These are phyloP conservation scores for Phyllosticta paracitricarpa DNA, from an alignment of 2,329 filamentous ascomycete genomes.

Conservation along the genomic window DNA sequence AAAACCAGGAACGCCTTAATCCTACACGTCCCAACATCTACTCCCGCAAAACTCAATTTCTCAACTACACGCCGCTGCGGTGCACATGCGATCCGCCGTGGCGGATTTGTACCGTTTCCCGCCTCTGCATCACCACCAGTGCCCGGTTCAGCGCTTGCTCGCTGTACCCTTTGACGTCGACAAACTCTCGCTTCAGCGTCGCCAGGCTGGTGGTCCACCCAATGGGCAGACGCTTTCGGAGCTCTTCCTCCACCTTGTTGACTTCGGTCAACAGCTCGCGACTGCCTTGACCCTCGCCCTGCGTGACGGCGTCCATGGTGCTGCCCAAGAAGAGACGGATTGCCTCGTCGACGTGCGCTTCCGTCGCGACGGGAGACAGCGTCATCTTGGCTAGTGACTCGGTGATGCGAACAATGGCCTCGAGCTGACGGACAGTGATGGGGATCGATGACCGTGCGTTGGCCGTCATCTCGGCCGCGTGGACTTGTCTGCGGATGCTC, in stretches of 20 bases:
- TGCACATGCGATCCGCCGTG: conserved; percentile 69
- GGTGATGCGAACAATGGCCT: conserved; percentile 79
- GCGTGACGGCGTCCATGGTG: conserved; percentile 95
- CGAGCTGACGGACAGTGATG: conserved; percentile 93
- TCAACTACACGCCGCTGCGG: conserved; percentile 52
- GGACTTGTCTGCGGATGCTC: conserved; percentile 87
- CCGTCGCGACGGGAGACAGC: conserved; percentile 75
- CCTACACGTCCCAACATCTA: background rate
- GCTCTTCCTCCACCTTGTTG: conserved; percentile 74
- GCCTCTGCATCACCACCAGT: conserved; percentile 72
- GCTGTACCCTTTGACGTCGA: conserved; percentile 80
- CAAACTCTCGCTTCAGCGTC: conserved; percentile 80
- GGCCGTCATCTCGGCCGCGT: conserved; percentile 79
- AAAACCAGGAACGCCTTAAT: background rate
- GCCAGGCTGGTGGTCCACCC: conserved; percentile 91
- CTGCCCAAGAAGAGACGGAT: conserved; percentile 93
- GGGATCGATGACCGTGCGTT: conserved; percentile 89
- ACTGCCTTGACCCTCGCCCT: conserved; percentile 67
- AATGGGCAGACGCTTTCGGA: conserved; percentile 78
- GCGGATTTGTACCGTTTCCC: conserved; percentile 76
- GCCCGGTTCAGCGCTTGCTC: conserved; percentile 80
- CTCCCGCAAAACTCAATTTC: background rate
- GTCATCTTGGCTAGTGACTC: conserved; percentile 90
- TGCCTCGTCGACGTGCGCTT: conserved; percentile 90
- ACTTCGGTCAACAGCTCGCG: conserved; percentile 89